phyloP scores from a whole-genome alignment of 352 stramenopile genomes.

The Thalassiosira livingstoniorum region DNA sequence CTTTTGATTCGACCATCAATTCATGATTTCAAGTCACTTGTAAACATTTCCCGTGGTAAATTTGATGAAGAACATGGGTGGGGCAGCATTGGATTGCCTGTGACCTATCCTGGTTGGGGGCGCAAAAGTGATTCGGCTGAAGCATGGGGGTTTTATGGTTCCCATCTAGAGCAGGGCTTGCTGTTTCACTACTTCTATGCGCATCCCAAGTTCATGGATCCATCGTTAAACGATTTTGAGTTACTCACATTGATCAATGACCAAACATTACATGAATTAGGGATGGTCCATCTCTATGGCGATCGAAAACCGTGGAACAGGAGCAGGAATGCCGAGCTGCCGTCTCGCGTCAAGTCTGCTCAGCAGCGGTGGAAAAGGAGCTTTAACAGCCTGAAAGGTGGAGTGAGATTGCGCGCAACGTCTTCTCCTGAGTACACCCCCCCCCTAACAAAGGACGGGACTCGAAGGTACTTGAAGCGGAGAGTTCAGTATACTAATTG shows the following conservation, averaged over 20 bases:
- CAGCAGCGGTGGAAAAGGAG: neutral
- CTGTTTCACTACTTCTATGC: constrained; percentile 33
- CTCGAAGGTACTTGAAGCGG: neutral
- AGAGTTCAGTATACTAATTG: neutral
- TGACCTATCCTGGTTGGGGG: constrained; percentile 19
- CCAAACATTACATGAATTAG: neutral
- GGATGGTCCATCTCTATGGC: constrained; percentile 25
- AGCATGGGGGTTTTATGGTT: constrained; percentile 35
- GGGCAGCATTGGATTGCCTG: constrained; percentile 9
- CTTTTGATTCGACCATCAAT: constrained; percentile 13
- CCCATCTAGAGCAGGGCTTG: constrained; percentile 23
- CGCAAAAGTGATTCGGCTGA: neutral
- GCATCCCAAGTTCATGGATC: constrained; percentile 6
- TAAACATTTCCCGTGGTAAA: constrained; percentile 2
- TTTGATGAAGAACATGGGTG: neutral
- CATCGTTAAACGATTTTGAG: constrained; percentile 1
- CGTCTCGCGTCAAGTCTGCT: neutral
- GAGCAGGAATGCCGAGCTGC: neutral
- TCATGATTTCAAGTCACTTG: constrained; percentile 1
- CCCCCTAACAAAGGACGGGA: neutral
- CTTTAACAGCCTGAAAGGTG: neutral
- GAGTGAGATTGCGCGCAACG: too few species aligned
- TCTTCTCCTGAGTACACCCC: neutral
- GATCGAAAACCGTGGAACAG: constrained; percentile 14
- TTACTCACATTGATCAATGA: constrained; percentile 10